Base-by-base conservation (phyloP, 2,329 filamentous ascomycete species). In the Alternaria postmessia region DNA sequence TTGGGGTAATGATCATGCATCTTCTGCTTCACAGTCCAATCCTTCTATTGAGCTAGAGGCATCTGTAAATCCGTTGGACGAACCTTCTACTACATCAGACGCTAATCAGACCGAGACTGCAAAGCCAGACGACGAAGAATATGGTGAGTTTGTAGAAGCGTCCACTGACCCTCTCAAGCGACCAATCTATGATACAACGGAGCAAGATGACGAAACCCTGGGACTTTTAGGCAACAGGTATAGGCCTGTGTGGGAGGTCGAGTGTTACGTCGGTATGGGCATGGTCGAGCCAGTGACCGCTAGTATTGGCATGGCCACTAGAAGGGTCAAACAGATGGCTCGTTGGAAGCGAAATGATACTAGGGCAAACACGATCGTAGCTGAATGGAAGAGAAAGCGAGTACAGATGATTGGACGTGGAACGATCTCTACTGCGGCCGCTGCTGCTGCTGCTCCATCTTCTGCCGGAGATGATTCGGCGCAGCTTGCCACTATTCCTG, bases 91-190 rank as follows among this genome's bases (percentile, higher is more conserved):
- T 20, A 34, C 4, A 24, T 1, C 2, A 36, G 32, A 14, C 26
- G 46, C 48, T 28, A 12, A 4, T n/a, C 52, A 44, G 4, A 20
- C 43, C 16, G 14, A 36, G 14, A 12, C 32, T 16, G 49, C 51
- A 16, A 22, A 57, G 9, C 43, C 48, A 11, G 54, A 56, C 2
- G 34, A 65, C 8, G 61, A 63, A 26, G 59, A 61, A 2, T 61
- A 63, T 32, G 57, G 57, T n/a, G 56, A 61, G 20, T 60, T 63
- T 39, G 51, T 59, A 32, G 38, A 32, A 8, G 48, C 48, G 42
- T 54, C 51, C 6, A 30, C 36, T 39, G 57, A 53, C 20, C 44
- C 39, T 14, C 49, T 53, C 32, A 44, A 51, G 20, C 54, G 48
- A 11, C 62, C 61, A 5, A 11, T 64, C 9, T 60, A 42, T 28